Base-by-base conservation (phyloP, 805 yeast species). In the Kodamaea nitidulidarum region DNA sequence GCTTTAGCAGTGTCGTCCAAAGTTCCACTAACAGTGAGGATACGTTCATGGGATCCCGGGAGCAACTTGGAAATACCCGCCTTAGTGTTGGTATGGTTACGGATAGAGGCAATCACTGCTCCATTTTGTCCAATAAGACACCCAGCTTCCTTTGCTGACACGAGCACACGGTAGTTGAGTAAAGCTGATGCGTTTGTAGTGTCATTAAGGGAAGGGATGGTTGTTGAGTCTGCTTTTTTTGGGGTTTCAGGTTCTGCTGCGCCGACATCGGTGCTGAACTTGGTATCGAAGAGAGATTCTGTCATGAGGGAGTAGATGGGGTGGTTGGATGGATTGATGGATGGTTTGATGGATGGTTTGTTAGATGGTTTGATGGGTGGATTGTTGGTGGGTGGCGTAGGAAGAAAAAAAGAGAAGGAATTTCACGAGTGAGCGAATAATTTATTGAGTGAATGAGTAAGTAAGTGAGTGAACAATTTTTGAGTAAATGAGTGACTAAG, bases 101-200 rank as follows among this genome's bases (percentile, higher is more conserved):
- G 73, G 34, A 88, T 77, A 25, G 75, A 71, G 40, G 88, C 84
- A 44, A 88, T 88, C 40, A 82, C 82, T 36, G 73, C 70, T 33
- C 96, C 96, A 47, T 78, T 83, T 48, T 84, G 84, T 39, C 96
- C 96, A 50, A 88, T 88, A 45, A 88, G 78, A 45, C 88, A 84
- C 12, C 96, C 96, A 9, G 95, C 90, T 60, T 88, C 96, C 55
- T 82, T 84, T 40, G 88, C 76, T 2, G 93, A 80, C 14, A 88
- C 84, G 20, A 88, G 70, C 1, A 87, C 75, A 43, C 88, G 48
- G 50, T 54, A 61, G 49, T 60, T 66, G 40, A 67, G 64, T 33
- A 63, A 55, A 5, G 70, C 63, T 3, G 60, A 47, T 4, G 59
- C 52, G 35, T 55, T 51, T 10, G 55, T 46, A 30, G 48, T 49